Evolutionary conservation across 257 asterid genomes (phyloP).

Genomic region (Solanum clarkiae): DNA sequence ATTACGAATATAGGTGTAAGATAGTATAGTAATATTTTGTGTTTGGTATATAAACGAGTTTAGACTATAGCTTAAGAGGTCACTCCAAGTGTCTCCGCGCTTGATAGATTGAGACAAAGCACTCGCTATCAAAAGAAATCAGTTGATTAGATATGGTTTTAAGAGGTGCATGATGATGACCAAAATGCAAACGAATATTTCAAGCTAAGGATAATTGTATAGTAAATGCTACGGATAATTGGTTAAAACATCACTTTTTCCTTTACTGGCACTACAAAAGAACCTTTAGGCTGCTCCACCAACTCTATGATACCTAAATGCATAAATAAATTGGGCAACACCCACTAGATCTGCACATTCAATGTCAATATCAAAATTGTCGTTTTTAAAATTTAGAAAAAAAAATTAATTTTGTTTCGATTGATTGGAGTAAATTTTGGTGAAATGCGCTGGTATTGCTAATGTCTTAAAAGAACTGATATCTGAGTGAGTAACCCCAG

Average conservation of each 20-base stretch:
- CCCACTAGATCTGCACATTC: not conserved
- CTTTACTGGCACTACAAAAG: not conserved
- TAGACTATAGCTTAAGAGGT: too few species aligned
- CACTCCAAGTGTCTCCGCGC: too few species aligned
- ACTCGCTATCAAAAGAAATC: not conserved
- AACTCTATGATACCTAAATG: not conserved
- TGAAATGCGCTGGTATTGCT: not conserved
- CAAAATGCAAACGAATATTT: not conserved
- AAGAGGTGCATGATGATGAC: not conserved
- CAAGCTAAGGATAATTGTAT: not conserved
- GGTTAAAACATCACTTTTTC: not conserved
- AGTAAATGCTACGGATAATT: not conserved
- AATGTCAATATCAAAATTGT: not conserved
- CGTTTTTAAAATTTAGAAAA: too few species aligned
- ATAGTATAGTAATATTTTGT: too few species aligned
- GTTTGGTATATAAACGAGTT: too few species aligned
- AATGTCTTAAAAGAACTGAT: not conserved
- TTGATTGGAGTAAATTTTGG: not conserved
- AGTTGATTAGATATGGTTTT: not conserved
- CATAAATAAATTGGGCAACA: not conserved
- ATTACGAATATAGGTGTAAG: too few species aligned
- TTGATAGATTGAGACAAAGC: not conserved
- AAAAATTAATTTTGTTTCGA: too few species aligned
- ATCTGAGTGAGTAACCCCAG: not conserved
- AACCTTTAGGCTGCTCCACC: not conserved